Conservation (phyloP, 176 grass and related monocot species). For the Bonia amplexicaulis region DNA sequence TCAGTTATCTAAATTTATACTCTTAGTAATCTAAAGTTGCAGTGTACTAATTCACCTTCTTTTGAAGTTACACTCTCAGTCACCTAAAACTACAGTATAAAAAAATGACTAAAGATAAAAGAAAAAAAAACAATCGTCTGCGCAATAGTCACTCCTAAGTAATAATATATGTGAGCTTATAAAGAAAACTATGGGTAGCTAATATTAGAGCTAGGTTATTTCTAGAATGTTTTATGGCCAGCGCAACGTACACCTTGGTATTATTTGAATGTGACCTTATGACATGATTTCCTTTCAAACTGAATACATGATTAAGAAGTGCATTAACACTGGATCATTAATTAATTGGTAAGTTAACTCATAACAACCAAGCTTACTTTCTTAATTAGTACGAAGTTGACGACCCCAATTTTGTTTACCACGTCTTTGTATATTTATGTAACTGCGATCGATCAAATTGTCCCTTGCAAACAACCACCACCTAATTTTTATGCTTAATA, state of each 20-base stretch:
- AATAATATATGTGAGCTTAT: no score
- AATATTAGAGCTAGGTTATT: background rate
- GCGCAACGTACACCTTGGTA: background rate
- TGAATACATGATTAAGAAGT: background rate
- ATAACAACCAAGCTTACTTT: constrained; percentile 39
- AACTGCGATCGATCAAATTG: background rate
- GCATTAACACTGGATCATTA: background rate
- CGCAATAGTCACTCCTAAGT: no score
- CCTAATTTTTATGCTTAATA: background rate
- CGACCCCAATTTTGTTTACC: background rate
- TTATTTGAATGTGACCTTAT: background rate
- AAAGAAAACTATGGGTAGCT: background rate
- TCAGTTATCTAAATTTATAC: no score
- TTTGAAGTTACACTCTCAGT: no score
- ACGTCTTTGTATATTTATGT: background rate
- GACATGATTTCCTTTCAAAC: background rate
- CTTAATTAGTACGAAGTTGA: constrained; percentile 18
- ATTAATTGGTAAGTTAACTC: constrained; percentile 23
- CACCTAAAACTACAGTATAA: no score
- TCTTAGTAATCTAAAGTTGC: no score
- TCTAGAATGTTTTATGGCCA: background rate
- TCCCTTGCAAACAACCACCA: background rate
- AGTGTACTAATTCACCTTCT: no score
- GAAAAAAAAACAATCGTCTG: no score
- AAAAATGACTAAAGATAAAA: no score